Evolutionary conservation across 2,329 filamentous ascomycete species (phyloP).

Genomic region (Fusarium penzigii): DNA sequence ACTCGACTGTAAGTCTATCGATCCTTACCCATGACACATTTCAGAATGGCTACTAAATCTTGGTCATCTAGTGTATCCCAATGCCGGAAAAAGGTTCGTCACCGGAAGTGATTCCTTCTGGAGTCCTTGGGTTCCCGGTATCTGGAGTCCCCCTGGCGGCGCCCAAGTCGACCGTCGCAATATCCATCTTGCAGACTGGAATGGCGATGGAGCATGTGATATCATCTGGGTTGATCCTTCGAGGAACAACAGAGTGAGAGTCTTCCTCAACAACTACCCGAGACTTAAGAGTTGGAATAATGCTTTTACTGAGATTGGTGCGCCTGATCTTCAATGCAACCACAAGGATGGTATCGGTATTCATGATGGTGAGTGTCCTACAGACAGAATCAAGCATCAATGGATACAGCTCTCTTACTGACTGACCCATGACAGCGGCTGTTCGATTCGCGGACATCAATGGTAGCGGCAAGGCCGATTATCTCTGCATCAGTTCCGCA

Average conservation of each 20-base stretch:
- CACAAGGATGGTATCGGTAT: constrained; percentile 1
- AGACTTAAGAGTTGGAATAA: not conserved
- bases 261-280: constrained; percentile 8
- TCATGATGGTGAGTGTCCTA: not conserved
- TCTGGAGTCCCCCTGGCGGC: not conserved
- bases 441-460: constrained; percentile 32
- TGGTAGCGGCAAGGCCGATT: constrained; percentile 6
- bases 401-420: no score
- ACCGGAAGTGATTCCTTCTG: not conserved
- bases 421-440: not conserved
- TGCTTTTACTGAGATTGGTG: constrained; percentile 1
- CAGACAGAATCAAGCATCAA: no score
- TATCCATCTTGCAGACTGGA: constrained; percentile 8
- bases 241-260: constrained; percentile 3
- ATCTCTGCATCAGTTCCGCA: constrained; percentile 6
- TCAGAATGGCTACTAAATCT: no score
- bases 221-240: constrained; percentile 3
- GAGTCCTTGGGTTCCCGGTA: not conserved
- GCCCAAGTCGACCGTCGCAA: constrained; percentile 1
- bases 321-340: not conserved
- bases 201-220: constrained; percentile 6
- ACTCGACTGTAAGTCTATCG: not conserved
- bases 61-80: not conserved
- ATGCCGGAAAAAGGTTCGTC: constrained; percentile 1
- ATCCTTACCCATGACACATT: no score